phyloP scores from a whole-genome alignment of 805 yeast genomes.

The Ogataea sp. region DNA sequence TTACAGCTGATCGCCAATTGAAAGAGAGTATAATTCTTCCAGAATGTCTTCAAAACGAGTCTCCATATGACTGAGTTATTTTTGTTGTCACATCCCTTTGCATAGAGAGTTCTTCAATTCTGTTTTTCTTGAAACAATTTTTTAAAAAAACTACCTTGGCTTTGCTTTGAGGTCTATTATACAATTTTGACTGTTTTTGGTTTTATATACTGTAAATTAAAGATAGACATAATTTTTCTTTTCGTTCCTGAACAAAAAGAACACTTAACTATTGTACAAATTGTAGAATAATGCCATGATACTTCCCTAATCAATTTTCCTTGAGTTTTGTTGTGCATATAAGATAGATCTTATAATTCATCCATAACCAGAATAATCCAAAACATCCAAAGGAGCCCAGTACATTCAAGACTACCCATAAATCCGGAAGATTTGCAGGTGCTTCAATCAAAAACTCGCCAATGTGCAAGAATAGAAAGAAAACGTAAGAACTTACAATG shows the following conservation, averaged over 20 bases:
- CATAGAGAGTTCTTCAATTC: no score
- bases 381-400: slow-evolving; percentile 72
- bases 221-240: not conserved
- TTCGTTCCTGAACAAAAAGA: not conserved
- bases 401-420: slow-evolving; percentile 77
- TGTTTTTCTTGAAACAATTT: not conserved
- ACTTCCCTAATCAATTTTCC: slow-evolving; percentile 7
- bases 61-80: no score
- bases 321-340: slow-evolving; percentile 21
- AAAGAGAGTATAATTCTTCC: slow-evolving; percentile 39
- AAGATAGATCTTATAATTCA: slow-evolving; percentile 42
- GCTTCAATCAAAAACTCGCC: slow-evolving; percentile 45
- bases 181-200: no score
- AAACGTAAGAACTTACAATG: slow-evolving; percentile 47
- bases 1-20: slow-evolving; percentile 37
- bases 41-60: slow-evolving; percentile 12
- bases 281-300: no score
- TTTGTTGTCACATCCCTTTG: no score
- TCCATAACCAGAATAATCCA: slow-evolving; percentile 75
- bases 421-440: slow-evolving; percentile 64
- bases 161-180: no score
- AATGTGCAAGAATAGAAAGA: slow-evolving; percentile 41
- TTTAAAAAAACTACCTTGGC: not conserved
- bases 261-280: no score
- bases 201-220: not conserved